phyloP scores from a whole-genome alignment of 2,329 filamentous ascomycete species.

The Diaporthe nobilis region DNA sequence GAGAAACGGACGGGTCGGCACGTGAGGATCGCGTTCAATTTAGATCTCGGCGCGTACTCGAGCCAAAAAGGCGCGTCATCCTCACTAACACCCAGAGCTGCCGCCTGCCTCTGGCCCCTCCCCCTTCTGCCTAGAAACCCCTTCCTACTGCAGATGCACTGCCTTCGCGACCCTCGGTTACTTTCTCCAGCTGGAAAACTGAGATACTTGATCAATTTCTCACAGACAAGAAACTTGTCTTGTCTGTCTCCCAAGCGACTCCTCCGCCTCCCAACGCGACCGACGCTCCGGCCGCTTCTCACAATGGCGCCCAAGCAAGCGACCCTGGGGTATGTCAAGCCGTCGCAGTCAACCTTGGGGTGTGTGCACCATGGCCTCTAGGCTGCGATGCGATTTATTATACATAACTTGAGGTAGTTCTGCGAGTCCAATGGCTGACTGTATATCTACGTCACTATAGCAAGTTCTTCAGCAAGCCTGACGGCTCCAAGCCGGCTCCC shows the following conservation, averaged over 20 bases:
- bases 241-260: slow-evolving; percentile 43
- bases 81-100: slow-evolving; percentile 18
- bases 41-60: slow-evolving; percentile 27
- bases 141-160: slow-evolving; percentile 24
- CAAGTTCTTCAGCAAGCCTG: slow-evolving; percentile 84
- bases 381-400: not conserved
- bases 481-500: slow-evolving; percentile 70
- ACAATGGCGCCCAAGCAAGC: slow-evolving; percentile 77
- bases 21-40: slow-evolving; percentile 29
- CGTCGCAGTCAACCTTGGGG: slow-evolving; percentile 81
- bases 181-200: not conserved
- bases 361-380: slow-evolving; percentile 59
- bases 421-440: slow-evolving; percentile 32
- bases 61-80: slow-evolving; percentile 30
- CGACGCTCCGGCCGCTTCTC: slow-evolving; percentile 42
- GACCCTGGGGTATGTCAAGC: slow-evolving; percentile 89
- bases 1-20: not conserved
- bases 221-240: not conserved
- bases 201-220: not conserved
- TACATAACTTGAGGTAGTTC: not conserved
- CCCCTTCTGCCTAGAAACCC: slow-evolving; percentile 26
- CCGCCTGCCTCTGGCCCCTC: slow-evolving; percentile 22
- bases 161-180: not conserved
- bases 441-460: slow-evolving; percentile 61
- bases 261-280: slow-evolving; percentile 45